A percentile compares a stretch with the other conserved stretches of the same genome.
These are phyloP conservation scores for Tilletia indica DNA, from an alignment of 1,284 basidiomycete genomes.

Conservation along the genomic window DNA sequence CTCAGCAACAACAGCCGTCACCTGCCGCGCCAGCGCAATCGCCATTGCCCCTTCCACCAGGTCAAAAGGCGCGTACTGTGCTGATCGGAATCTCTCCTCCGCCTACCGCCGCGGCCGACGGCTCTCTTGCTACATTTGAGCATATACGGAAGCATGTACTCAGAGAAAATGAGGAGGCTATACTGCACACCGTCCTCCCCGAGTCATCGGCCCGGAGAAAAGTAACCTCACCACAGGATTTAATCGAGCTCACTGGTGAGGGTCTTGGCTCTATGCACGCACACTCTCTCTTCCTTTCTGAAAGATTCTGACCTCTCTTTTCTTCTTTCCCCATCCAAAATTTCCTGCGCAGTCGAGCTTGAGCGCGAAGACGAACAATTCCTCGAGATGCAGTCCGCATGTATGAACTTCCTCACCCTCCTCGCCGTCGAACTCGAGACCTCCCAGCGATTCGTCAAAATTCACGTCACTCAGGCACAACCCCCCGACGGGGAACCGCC, in stretches of 20 bases:
- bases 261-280: no score
- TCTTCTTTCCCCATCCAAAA: neutral
- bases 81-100: slow-evolving; percentile 12
- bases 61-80: slow-evolving; percentile 14
- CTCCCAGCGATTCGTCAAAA: slow-evolving; percentile 4
- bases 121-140: slow-evolving; percentile 5
- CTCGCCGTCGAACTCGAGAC: slow-evolving; percentile 17
- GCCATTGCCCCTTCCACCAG: neutral
- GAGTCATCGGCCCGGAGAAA: slow-evolving; percentile 1
- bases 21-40: neutral
- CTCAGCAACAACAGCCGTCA: neutral
- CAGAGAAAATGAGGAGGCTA: slow-evolving; percentile 13
- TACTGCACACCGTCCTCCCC: slow-evolving; percentile 11
- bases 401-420: slow-evolving; percentile 16
- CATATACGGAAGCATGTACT: slow-evolving; percentile 5
- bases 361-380: slow-evolving; percentile 16
- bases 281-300: neutral
- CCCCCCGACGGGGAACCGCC: slow-evolving; percentile 3
- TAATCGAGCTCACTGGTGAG: slow-evolving; percentile 10
- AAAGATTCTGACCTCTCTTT: neutral
- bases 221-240: slow-evolving; percentile 5
- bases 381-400: slow-evolving; percentile 15
- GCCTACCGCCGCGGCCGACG: slow-evolving; percentile 5
- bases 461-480: slow-evolving; percentile 15
- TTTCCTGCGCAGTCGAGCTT: neutral